Conservation (phyloP, 2,329 filamentous ascomycete genomes). For the Lecanicillium sp. region DNA sequence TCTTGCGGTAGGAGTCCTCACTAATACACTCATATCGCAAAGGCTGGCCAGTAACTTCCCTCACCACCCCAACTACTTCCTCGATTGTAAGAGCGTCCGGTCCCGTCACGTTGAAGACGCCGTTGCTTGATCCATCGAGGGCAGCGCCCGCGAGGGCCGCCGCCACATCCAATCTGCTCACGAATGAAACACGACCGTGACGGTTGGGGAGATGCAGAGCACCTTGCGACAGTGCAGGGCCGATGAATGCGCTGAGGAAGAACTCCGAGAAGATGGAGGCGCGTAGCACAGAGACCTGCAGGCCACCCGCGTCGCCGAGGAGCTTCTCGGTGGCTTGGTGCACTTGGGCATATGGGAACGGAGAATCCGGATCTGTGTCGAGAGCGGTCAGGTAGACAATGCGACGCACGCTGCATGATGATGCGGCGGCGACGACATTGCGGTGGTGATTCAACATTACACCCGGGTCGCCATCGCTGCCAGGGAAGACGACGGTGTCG, state of each 20-base stretch:
- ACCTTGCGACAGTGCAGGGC: neutral
- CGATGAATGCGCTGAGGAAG: neutral
- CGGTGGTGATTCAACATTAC: slow-evolving; percentile 1
- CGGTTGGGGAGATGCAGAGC: neutral
- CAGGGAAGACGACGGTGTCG: neutral
- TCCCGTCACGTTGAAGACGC: neutral
- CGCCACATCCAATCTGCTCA: slow-evolving; percentile 1
- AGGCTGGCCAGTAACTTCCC: neutral
- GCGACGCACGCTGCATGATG: neutral
- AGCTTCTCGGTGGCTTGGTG: slow-evolving; percentile 1
- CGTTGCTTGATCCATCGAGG: too few species aligned
- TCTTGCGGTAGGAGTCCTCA: neutral
- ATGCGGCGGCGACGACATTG: neutral
- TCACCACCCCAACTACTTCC: neutral
- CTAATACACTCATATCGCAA: neutral
- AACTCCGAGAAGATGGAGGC: slow-evolving; percentile 4
- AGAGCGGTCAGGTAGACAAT: slow-evolving; percentile 1
- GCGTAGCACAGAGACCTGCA: neutral
- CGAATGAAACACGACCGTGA: neutral
- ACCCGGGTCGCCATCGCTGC: slow-evolving; percentile 1
- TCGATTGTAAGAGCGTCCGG: neutral
- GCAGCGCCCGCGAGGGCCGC: neutral
- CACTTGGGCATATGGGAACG: neutral
- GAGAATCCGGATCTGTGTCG: neutral
- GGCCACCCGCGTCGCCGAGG: neutral